Conservation (phyloP, 805 yeast genomes). For the Wickerhamomyces kurtzmanii region DNA sequence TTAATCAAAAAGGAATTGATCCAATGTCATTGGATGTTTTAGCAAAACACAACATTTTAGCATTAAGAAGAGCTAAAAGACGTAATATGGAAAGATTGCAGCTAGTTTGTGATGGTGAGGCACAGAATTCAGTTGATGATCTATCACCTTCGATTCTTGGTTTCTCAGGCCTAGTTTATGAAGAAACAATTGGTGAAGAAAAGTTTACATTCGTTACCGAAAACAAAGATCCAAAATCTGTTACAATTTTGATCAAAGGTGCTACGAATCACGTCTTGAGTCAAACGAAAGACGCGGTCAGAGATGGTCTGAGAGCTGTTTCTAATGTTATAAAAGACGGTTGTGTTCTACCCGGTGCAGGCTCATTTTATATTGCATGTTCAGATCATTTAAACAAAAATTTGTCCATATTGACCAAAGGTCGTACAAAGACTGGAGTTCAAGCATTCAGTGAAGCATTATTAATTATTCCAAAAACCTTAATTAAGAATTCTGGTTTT, state of each 20-base stretch:
- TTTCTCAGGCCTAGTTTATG: constrained; percentile 82
- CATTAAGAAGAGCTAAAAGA: constrained; percentile 95
- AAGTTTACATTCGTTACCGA: constrained; percentile 95
- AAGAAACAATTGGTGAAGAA: constrained; percentile 93
- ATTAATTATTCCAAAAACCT: constrained; percentile 85
- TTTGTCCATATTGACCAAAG: constrained; percentile 54
- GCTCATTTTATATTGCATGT: constrained; percentile 86
- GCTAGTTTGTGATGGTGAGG: constrained; percentile 93
- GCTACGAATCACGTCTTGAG: constrained; percentile 82
- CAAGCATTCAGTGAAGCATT: constrained; percentile 91
- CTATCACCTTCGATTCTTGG: constrained; percentile 74
- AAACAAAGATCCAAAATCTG: constrained; percentile 79
- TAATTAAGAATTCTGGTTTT: constrained; percentile 86
- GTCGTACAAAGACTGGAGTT: constrained; percentile 83
- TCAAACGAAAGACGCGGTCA: constrained; percentile 93
- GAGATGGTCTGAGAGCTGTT: constrained; percentile 95
- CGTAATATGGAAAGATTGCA: constrained; percentile 99
- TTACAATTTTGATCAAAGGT: constrained; percentile 87
- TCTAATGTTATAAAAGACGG: constrained; percentile 83
- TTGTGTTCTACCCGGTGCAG: constrained; percentile 91
- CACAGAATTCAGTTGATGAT: constrained; percentile 96
- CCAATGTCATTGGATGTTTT: constrained; percentile 94
- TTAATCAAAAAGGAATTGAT: constrained; percentile 97
- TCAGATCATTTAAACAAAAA: constrained; percentile 51
- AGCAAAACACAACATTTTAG: constrained; percentile 88